A percentile compares a stretch with the other conserved stretches of the same genome.
These are phyloP conservation scores for Warburgia ugandensis DNA, from an alignment of 164 flowering plant genomes.

Conservation along the genomic window DNA sequence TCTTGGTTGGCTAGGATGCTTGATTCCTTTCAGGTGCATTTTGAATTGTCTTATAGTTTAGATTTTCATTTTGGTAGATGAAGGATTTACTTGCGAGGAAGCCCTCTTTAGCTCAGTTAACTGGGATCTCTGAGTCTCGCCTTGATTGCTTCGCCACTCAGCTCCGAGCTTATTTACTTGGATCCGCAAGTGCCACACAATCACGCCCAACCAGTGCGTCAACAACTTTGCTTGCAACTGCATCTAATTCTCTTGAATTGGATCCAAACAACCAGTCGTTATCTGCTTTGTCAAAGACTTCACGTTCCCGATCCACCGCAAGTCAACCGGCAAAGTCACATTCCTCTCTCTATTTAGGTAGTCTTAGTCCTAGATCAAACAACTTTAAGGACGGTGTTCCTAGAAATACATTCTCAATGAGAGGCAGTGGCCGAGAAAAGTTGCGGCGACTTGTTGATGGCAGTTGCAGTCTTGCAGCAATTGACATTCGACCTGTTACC, in stretches of 20 bases:
- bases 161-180: conserved; percentile 66
- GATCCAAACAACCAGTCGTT: conserved; percentile 16
- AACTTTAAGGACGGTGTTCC: conserved; percentile 52
- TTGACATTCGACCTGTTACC: no score
- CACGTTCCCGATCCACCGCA: conserved; percentile 24
- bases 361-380: conserved; percentile 63
- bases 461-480: no score
- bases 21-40: no score
- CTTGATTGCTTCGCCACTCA: conserved; percentile 71
- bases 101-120: conserved; percentile 73
- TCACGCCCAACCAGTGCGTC: no score
- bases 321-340: conserved; percentile 31
- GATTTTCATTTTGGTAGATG: conserved; percentile 38
- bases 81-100: conserved; percentile 58
- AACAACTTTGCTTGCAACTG: conserved; percentile 9
- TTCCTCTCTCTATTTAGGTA: conserved; percentile 40
- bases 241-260: conserved; percentile 19
- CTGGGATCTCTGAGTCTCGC: conserved; percentile 79
- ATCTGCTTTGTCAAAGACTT: conserved; percentile 13
- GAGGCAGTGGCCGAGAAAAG: conserved; percentile 49
- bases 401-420: conserved; percentile 28
- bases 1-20: no score
- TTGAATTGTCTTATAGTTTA: not conserved
- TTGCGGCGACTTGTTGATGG: conserved; percentile 37
- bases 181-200: conserved; percentile 27